Evolutionary conservation across 306 rosid species (phyloP).

Genomic region (Chamaecrista fasciculata): DNA sequence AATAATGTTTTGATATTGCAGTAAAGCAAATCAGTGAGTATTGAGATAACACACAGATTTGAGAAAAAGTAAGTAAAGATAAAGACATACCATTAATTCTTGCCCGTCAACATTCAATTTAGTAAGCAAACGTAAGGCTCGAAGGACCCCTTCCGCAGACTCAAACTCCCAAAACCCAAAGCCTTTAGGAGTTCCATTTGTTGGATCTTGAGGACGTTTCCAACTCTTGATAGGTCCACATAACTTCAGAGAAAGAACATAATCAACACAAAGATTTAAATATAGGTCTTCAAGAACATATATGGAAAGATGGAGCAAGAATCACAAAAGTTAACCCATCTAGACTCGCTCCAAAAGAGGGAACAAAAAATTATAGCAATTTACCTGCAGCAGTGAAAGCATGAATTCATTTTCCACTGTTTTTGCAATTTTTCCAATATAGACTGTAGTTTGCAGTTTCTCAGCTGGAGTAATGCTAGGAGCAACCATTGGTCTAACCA

Average conservation of each 20-base stretch:
- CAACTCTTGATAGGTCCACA: slow-evolving; percentile 97
- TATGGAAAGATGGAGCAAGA: background rate
- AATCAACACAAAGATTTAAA: slow-evolving; percentile 7
- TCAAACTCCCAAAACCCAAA: slow-evolving; percentile 98
- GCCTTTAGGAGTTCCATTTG: slow-evolving; percentile 81
- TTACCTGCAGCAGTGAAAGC: slow-evolving; percentile 81
- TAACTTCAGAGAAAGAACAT: slow-evolving; percentile 46
- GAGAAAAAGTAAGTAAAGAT: slow-evolving; percentile 16
- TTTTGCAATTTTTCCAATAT: slow-evolving; percentile 86
- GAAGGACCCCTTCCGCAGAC: slow-evolving; percentile 95
- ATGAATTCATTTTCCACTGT: slow-evolving; percentile 91
- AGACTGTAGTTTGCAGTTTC: slow-evolving; percentile 81
- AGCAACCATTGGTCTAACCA: slow-evolving; percentile 69
- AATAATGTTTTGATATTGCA: background rate
- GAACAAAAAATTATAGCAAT: slow-evolving; percentile 15
- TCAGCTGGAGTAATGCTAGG: slow-evolving; percentile 80
- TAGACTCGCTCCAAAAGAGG: background rate
- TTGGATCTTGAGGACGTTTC: slow-evolving; percentile 89
- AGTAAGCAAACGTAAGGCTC: slow-evolving; percentile 84
- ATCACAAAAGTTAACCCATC: slow-evolving; percentile 5
- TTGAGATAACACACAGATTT: background rate
- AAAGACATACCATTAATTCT: slow-evolving; percentile 72
- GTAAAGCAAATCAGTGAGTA: background rate
- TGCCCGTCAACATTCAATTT: slow-evolving; percentile 91
- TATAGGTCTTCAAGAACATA: background rate